Percentiles rank a stretch among this genome's conserved stretches.
These are phyloP conservation scores for Barnettozyma populi DNA, from an alignment of 805 yeast genomes.

Conservation along the genomic window DNA sequence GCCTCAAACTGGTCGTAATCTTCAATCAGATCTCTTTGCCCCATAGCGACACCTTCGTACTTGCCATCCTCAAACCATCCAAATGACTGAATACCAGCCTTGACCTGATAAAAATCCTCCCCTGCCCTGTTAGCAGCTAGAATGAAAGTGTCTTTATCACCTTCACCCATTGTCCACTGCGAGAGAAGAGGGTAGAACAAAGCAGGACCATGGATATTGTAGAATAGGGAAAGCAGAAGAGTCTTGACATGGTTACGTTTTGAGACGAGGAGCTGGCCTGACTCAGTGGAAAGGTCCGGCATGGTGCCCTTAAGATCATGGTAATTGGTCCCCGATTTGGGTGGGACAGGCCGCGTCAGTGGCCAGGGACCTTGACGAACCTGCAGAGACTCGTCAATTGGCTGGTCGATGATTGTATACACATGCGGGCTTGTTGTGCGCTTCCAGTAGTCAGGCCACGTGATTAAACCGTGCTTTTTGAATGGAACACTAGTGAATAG, in stretches of 20 bases:
- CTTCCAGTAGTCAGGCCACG: constrained; percentile 1
- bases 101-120: not conserved
- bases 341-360: not conserved
- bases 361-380: constrained; percentile 1
- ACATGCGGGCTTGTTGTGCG: constrained; percentile 1
- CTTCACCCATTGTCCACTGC: constrained; percentile 2
- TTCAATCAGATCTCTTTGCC: not conserved
- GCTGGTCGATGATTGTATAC: not conserved
- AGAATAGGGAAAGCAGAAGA: not conserved
- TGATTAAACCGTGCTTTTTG: constrained; percentile 1
- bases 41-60: not conserved
- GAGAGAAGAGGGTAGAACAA: not conserved
- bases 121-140: not conserved
- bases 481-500: not conserved
- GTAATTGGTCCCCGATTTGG: not conserved
- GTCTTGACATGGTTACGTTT: constrained; percentile 1
- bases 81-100: constrained; percentile 1
- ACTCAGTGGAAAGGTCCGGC: constrained; percentile 2
- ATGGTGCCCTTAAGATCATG: constrained; percentile 2
- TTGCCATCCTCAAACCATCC: not conserved
- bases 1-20: not conserved
- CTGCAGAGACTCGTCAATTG: not conserved
- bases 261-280: constrained; percentile 1
- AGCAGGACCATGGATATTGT: constrained; percentile 1
- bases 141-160: constrained; percentile 2